A percentile compares a stretch with the other conserved stretches of the same genome.
phyloP scores from a whole-genome alignment of 2,329 filamentous ascomycete genomes.

The Talaromyces sp. region DNA sequence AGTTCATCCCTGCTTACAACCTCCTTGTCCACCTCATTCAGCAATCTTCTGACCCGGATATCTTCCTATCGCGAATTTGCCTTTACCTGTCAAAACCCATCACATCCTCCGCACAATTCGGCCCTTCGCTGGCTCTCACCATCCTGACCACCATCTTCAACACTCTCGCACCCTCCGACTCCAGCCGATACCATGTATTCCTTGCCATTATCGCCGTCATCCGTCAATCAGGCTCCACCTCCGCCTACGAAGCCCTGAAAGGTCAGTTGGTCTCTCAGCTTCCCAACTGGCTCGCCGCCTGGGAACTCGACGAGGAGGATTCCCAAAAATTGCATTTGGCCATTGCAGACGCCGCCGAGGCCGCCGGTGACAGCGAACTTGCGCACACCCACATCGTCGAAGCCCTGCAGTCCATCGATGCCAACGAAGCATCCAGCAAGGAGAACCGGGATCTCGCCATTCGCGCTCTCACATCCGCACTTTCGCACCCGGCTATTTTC shows the following conservation, averaged over 20 bases:
- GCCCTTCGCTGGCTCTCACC: constrained; percentile 79
- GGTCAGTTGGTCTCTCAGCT: constrained; percentile 76
- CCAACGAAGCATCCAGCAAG: constrained; percentile 53
- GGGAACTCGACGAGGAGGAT: constrained; percentile 80
- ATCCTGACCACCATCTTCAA: constrained; percentile 97
- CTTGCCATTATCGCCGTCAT: constrained; percentile 84
- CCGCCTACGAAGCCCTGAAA: constrained; percentile 79
- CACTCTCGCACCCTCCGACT: constrained; percentile 72
- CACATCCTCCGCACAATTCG: constrained; percentile 79
- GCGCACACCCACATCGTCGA: constrained; percentile 70
- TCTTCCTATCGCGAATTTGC: constrained; percentile 85
- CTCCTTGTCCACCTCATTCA: constrained; percentile 90
- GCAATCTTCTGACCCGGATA: constrained; percentile 79
- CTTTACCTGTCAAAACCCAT: constrained; percentile 84
- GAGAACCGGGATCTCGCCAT: constrained; percentile 61
- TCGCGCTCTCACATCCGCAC: constrained; percentile 65
- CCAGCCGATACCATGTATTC: constrained; percentile 85
- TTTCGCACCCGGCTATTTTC: constrained; percentile 65
- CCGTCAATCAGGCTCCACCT: constrained; percentile 65
- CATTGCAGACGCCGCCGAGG: constrained; percentile 75
- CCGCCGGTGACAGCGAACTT: constrained; percentile 73
- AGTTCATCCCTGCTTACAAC: constrained; percentile 95
- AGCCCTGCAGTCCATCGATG: constrained; percentile 74
- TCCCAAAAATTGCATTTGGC: constrained; percentile 81
- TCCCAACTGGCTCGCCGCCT: constrained; percentile 75